Evolutionary conservation across 2,329 filamentous ascomycete genomes (phyloP), one percentile per base, ranked within the genome.

Genomic region (Fusarium brevicatenulatum): DNA sequence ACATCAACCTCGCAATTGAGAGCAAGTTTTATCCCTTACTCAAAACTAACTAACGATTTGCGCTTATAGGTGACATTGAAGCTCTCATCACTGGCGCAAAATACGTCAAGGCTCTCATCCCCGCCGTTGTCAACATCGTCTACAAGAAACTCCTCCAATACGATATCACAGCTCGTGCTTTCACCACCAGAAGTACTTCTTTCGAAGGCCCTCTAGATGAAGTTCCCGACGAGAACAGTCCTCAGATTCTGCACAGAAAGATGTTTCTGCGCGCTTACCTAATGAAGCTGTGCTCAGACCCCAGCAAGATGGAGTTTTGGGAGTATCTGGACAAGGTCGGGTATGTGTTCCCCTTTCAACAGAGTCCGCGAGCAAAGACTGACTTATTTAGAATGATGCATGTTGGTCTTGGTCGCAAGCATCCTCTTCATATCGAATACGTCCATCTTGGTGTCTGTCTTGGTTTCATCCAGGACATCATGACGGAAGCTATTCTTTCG

Each of bases 251-350:
- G 74, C 89, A 94, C 78, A 88, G 93, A 70, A 95, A 95, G 84
- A 91, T 92, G 86, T 95, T 95, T 78, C 81, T 91, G 57, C 85
- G 92, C n/a, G 93, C 92, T 59, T 95, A 95, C 74, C 84, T 95
- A 37, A 90, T 87, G 67, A 92, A 91, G 80, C 83, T 95, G 42
- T 94, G 93, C 80, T 91, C 90, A 9, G 93, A 95, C 77, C 92
- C 92, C 0, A 91, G 89, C 56, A 90, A 89, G 72, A 90, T 93
- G 86, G 91, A 93, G 69, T 94, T 94, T 80, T 95, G 93, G 93
- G 89, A 92, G 77, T 95, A 95, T 78, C 84, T 95, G 49, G 92
- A 95, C 83, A 95, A 95, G 81, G 93, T 95, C 40, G 93, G 92
- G 87, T 91, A 80, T 80, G 89, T 84, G 4, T 5, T 46, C 19